A percentile compares a stretch with the other conserved stretches of the same genome.
Evolutionary conservation across 495 filamentous ascomycete species (phyloP).

Genomic region (Poronia punctata): DNA sequence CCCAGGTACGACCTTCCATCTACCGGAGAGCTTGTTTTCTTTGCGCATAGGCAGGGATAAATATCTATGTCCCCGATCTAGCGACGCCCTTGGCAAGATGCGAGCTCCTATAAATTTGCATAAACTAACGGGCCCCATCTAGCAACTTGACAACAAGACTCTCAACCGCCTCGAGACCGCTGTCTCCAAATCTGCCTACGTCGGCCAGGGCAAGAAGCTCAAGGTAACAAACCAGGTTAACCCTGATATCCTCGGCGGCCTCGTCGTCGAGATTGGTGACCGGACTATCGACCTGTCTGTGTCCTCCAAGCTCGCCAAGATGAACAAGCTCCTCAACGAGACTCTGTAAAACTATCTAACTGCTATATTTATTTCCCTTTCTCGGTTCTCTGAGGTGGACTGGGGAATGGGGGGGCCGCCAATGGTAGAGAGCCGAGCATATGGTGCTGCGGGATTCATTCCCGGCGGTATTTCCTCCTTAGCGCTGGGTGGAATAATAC

Average conservation of each 20-base stretch:
- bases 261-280: slow-evolving; percentile 94
- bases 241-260: slow-evolving; percentile 86
- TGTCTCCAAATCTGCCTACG: slow-evolving; percentile 79
- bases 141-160: slow-evolving; percentile 85
- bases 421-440: slow-evolving; percentile 8
- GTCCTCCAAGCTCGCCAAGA: slow-evolving; percentile 86
- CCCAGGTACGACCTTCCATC: slow-evolving; percentile 66
- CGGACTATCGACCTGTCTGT: slow-evolving; percentile 97
- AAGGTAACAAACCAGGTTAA: slow-evolving; percentile 94
- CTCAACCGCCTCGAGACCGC: slow-evolving; percentile 78
- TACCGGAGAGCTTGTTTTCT: slow-evolving; percentile 8
- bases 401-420: slow-evolving; percentile 9
- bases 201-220: slow-evolving; percentile 91
- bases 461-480: slow-evolving; percentile 11
- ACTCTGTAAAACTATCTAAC: slow-evolving; percentile 65
- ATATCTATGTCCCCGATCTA: too few species aligned
- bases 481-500: slow-evolving; percentile 12
- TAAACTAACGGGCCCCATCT: slow-evolving; percentile 13
- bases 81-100: too few species aligned
- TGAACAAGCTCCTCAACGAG: slow-evolving; percentile 98
- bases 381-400: slow-evolving; percentile 24
- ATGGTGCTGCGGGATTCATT: not conserved
- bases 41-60: too few species aligned
- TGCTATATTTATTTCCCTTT: slow-evolving; percentile 14
- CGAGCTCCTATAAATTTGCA: too few species aligned